Evolutionary conservation across 2,329 filamentous ascomycete species (phyloP).

Genomic region (Coniella vitis): DNA sequence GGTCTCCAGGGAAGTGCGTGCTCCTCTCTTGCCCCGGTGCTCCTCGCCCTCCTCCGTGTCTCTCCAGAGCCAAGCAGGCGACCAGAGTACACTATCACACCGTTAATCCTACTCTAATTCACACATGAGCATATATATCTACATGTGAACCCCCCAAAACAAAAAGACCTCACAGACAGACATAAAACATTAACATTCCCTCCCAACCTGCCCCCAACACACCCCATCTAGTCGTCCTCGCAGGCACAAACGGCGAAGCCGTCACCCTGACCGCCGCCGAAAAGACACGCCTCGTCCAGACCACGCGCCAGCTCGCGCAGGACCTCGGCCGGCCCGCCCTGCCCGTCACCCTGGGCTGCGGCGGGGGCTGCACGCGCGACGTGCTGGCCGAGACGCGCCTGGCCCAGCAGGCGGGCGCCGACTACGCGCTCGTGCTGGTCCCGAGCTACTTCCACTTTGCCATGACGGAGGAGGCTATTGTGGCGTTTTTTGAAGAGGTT

Average conservation of each 20-base stretch:
- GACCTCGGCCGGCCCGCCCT: slow-evolving; percentile 48
- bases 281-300: slow-evolving; percentile 52
- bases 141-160: too few species aligned
- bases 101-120: too few species aligned
- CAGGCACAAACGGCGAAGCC: slow-evolving; percentile 69
- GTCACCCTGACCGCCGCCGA: slow-evolving; percentile 61
- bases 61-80: too few species aligned
- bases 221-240: slow-evolving; percentile 48
- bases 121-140: too few species aligned
- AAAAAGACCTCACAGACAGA: too few species aligned
- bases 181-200: neutral
- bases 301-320: slow-evolving; percentile 54
- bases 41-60: too few species aligned
- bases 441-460: slow-evolving; percentile 66
- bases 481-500: slow-evolving; percentile 53
- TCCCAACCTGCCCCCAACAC: neutral
- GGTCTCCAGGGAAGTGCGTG: slow-evolving; percentile 43
- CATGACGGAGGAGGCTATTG: slow-evolving; percentile 52
- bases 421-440: slow-evolving; percentile 61
- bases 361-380: slow-evolving; percentile 59
- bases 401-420: slow-evolving; percentile 56
- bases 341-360: slow-evolving; percentile 60
- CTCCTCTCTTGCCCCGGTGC: neutral
- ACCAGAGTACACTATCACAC: too few species aligned
- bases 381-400: slow-evolving; percentile 58